Evolutionary conservation across 2,329 filamentous ascomycete species (phyloP).

Genomic region (Fusarium clavum): DNA sequence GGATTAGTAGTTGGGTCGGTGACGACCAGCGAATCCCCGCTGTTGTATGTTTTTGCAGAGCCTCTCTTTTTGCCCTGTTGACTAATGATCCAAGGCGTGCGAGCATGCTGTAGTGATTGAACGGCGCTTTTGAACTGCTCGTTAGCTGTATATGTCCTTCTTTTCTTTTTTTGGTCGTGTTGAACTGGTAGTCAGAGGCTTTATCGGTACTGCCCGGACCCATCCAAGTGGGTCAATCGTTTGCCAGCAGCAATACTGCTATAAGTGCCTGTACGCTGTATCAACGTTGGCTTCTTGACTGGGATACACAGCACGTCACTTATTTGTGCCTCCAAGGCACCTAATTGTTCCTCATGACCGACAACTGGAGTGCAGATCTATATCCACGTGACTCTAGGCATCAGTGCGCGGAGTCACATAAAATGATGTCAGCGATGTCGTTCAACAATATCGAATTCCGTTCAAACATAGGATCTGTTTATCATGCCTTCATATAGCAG

Average conservation of each 20-base stretch:
- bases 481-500: conserved; percentile 19
- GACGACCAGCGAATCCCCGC: background rate
- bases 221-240: background rate
- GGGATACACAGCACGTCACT: background rate
- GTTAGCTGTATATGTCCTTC: background rate
- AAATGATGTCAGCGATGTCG: background rate
- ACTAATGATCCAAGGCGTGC: background rate
- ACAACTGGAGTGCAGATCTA: background rate
- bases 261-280: background rate
- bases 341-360: background rate
- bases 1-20: background rate
- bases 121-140: background rate
- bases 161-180: background rate
- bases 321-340: background rate
- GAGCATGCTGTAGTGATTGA: background rate
- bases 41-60: background rate
- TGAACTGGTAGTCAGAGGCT: background rate
- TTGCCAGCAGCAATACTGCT: background rate
- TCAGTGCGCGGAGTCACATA: background rate
- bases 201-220: background rate
- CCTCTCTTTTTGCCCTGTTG: background rate
- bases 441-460: background rate
- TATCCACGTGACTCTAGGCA: conserved; percentile 2
- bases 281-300: background rate
- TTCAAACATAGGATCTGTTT: background rate